Percentiles rank a stretch among this genome's conserved stretches.
Conservation (phyloP, 768 basidiomycete genomes). For the Suillus spraguei region DNA sequence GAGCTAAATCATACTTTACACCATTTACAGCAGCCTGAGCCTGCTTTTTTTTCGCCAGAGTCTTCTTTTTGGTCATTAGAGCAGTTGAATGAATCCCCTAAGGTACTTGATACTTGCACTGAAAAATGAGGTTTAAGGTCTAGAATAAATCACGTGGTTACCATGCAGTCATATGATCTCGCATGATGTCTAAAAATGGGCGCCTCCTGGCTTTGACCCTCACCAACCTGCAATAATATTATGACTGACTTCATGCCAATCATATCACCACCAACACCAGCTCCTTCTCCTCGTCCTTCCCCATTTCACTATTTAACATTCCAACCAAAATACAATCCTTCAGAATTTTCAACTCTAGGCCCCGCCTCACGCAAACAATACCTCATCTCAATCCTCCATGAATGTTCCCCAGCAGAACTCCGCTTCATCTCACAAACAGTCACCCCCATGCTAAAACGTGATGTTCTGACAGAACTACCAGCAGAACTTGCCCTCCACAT, state of each 20-base stretch:
- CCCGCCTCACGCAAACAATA: constrained; percentile 51
- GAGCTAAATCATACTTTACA: constrained; percentile 23
- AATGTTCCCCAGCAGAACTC: constrained; percentile 64
- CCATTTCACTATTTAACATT: constrained; percentile 19
- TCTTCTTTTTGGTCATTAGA: constrained; percentile 32
- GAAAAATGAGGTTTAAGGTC: background rate
- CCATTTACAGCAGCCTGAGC: constrained; percentile 24
- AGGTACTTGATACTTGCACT: background rate
- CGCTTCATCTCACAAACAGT: constrained; percentile 67
- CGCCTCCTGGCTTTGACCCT: constrained; percentile 6
- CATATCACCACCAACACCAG: constrained; percentile 61
- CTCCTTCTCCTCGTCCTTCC: constrained; percentile 49
- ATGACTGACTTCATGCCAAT: constrained; percentile 36
- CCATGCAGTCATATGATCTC: background rate
- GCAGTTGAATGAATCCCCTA: background rate
- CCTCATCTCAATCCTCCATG: constrained; percentile 50
- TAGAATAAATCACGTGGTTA: background rate
- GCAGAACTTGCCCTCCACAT: constrained; percentile 77
- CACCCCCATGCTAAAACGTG: constrained; percentile 63
- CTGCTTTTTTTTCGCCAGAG: constrained; percentile 30
- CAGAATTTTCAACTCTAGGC: constrained; percentile 37
- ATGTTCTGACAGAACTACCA: constrained; percentile 59
- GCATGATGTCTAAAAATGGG: constrained; percentile 3
- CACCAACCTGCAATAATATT: too few relatives aligned
- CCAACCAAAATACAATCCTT: constrained; percentile 21